Conservation (phyloP, 2,329 filamentous ascomycete genomes). For the Pezicula rhizophila region DNA sequence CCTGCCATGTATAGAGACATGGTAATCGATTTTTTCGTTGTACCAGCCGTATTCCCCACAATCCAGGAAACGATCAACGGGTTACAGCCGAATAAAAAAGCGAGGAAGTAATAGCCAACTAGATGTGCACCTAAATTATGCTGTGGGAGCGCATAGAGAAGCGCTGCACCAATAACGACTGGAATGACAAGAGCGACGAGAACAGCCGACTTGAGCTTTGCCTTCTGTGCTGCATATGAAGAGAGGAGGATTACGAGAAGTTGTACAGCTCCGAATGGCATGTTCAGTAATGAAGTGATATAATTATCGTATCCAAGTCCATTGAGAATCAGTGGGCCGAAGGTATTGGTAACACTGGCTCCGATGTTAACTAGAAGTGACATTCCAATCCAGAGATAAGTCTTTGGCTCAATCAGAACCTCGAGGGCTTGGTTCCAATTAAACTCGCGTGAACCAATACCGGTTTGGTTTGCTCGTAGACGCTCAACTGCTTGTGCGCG, state of each 20-base stretch:
- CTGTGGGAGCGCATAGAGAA: conserved; percentile 49
- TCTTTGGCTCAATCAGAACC: conserved; percentile 41
- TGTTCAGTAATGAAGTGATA: conserved; percentile 55
- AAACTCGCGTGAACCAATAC: conserved; percentile 65
- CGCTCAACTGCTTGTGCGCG: conserved; percentile 63
- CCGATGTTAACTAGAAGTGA: conserved; percentile 59
- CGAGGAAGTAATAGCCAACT: conserved; percentile 58
- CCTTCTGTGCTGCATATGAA: conserved; percentile 52
- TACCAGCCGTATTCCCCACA: conserved; percentile 61
- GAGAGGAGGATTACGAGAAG: conserved; percentile 51
- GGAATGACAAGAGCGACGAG: conserved; percentile 49
- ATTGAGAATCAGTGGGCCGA: conserved; percentile 56
- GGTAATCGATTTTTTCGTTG: conserved; percentile 59
- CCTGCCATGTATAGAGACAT: conserved; percentile 61
- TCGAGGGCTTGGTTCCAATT: conserved; percentile 60
- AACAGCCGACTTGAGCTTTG: conserved; percentile 50
- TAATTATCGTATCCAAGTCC: conserved; percentile 56
- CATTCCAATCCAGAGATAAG: conserved; percentile 55
- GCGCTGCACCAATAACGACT: conserved; percentile 52
- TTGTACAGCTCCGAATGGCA: conserved; percentile 60
- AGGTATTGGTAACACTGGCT: conserved; percentile 56
- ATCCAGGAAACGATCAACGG: conserved; percentile 64
- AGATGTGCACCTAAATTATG: conserved; percentile 43
- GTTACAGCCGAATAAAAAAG: conserved; percentile 61
- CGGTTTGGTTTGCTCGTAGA: conserved; percentile 68